phyloP scores from a whole-genome alignment of 306 rosid genomes.

The Malus domestica region DNA sequence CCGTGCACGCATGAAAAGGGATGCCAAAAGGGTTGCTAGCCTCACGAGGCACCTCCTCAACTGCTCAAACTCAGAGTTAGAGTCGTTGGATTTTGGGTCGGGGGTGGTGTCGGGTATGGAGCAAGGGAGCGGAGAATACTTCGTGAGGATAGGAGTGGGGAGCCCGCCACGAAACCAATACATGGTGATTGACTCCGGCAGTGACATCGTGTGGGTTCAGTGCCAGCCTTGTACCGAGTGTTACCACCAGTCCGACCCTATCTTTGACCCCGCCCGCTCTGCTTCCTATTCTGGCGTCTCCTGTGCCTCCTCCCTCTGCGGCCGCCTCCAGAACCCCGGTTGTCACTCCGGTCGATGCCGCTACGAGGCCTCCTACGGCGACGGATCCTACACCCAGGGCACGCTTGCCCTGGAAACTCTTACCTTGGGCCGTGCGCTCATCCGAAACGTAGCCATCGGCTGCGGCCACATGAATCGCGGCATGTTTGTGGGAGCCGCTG shows the following conservation, averaged over 20 bases:
- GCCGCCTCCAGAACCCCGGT: constrained; percentile 48
- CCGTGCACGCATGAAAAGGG: constrained; percentile 54
- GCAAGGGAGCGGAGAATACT: constrained; percentile 84
- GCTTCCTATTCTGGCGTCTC: constrained; percentile 57
- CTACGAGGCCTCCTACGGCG: constrained; percentile 72
- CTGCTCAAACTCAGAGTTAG: background rate
- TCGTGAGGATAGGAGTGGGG: constrained; percentile 70
- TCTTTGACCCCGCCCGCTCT: constrained; percentile 70
- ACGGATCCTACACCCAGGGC: constrained; percentile 80
- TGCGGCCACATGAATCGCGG: constrained; percentile 85
- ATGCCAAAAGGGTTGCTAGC: constrained; percentile 44
- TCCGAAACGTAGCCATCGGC: constrained; percentile 70
- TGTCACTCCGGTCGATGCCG: constrained; percentile 61
- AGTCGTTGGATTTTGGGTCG: constrained; percentile 41
- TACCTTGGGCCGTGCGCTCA: constrained; percentile 49
- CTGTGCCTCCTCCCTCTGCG: constrained; percentile 57
- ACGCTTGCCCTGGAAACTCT: constrained; percentile 76
- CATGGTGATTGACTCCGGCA: constrained; percentile 78
- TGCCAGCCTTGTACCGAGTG: constrained; percentile 76
- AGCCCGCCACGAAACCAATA: constrained; percentile 71
- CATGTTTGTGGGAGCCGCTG: constrained; percentile 87
- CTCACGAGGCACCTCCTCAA: constrained; percentile 32
- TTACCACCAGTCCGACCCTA: constrained; percentile 77
- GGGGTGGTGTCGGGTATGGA: constrained; percentile 74
- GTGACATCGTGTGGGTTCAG: constrained; percentile 87